Conservation (phyloP, 2,329 filamentous ascomycete genomes). For the Colletotrichum salicis region DNA sequence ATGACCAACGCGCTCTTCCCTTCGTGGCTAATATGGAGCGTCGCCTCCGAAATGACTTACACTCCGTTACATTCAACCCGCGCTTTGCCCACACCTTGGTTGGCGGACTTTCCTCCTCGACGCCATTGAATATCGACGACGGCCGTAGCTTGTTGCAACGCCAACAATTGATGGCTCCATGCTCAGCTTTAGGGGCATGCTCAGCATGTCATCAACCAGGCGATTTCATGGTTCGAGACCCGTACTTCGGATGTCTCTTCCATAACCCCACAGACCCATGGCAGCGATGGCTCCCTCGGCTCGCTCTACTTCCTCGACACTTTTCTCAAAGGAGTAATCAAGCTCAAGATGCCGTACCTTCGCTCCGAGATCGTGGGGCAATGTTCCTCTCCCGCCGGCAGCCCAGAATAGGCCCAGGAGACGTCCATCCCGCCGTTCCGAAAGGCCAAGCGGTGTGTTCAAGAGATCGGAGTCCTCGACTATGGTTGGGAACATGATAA, state of each 20-base stretch:
- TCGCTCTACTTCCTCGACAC: neutral
- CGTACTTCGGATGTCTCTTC: constrained; percentile 23
- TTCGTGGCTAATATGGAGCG: constrained; percentile 36
- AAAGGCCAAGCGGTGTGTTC: neutral
- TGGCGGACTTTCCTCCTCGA: constrained; percentile 9
- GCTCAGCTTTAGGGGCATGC: constrained; percentile 3
- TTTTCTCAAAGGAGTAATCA: constrained; percentile 29
- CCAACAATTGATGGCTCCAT: neutral
- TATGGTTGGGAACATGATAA: constrained; percentile 11
- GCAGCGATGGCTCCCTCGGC: neutral
- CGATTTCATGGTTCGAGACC: constrained; percentile 7
- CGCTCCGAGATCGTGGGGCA: constrained; percentile 18
- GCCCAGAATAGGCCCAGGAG: neutral
- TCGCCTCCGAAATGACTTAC: constrained; percentile 36
- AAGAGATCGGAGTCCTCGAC: neutral
- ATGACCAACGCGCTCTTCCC: constrained; percentile 31
- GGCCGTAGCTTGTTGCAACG: constrained; percentile 4
- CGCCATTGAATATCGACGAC: neutral
- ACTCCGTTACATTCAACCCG: constrained; percentile 23
- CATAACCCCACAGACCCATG: constrained; percentile 6
- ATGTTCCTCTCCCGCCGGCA: neutral
- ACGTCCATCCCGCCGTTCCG: constrained; percentile 29
- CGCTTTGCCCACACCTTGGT: constrained; percentile 16
- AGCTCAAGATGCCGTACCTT: constrained; percentile 21
- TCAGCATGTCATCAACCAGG: constrained; percentile 9